Conservation (phyloP, 2,329 filamentous ascomycete genomes). For the Cadophora sp. region DNA sequence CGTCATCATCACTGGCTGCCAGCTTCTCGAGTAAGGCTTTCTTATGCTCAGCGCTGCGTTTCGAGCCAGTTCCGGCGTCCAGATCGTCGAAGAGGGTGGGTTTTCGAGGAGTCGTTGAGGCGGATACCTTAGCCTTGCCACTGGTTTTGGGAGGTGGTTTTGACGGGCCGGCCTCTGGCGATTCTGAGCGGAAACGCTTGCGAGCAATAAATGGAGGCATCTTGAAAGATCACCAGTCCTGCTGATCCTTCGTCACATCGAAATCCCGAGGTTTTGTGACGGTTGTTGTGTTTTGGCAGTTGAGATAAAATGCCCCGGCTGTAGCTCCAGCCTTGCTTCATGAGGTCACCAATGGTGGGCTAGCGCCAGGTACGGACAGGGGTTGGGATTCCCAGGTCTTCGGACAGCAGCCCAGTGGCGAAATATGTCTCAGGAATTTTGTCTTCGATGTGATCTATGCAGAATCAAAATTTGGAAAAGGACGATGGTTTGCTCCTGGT, state of each 20-base stretch:
- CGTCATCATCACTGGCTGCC: conserved; percentile 50
- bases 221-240: conserved; percentile 18
- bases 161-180: conserved; percentile 43
- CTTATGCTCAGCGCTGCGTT: conserved; percentile 51
- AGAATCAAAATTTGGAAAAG: too few species aligned
- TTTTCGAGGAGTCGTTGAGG: conserved; percentile 53
- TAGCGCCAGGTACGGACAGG: conserved; percentile 32
- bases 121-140: conserved; percentile 35
- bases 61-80: conserved; percentile 51
- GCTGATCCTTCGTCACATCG: not conserved
- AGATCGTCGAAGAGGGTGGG: conserved; percentile 67
- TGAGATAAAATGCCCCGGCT: not conserved
- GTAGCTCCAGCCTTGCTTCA: conserved; percentile 24
- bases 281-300: not conserved
- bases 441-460: too few species aligned
- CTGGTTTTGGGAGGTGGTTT: conserved; percentile 39
- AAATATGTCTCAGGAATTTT: not conserved
- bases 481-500: too few species aligned
- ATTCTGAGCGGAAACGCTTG: conserved; percentile 66
- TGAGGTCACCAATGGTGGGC: conserved; percentile 28
- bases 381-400: conserved; percentile 3
- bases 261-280: not conserved
- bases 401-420: not conserved
- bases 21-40: conserved; percentile 53
- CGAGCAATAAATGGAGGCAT: conserved; percentile 75